A percentile compares a stretch with the other conserved stretches of the same genome.
Evolutionary conservation across 148 eudicot genomes (phyloP).

Genomic region (Limonium bicolor): DNA sequence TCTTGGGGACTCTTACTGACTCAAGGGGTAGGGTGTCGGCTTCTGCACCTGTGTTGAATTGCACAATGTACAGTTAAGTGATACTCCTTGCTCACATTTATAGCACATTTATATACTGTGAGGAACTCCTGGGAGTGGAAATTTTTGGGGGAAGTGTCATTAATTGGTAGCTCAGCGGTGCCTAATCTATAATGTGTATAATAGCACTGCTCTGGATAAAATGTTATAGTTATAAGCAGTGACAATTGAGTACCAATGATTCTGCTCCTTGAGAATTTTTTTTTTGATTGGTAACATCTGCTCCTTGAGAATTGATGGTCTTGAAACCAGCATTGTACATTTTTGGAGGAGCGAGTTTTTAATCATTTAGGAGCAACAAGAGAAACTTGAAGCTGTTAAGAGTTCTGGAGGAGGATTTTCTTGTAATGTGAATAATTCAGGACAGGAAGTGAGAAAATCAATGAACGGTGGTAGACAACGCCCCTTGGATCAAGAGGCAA

Average conservation of each 20-base stretch:
- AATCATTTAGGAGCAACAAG: background rate
- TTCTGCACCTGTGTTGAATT: background rate
- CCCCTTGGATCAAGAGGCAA: constrained; percentile 23
- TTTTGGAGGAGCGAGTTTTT: background rate
- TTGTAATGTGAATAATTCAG: background rate
- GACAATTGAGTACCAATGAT: no score
- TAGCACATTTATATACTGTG: no score
- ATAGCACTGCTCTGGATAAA: no score
- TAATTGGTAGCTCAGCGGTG: no score
- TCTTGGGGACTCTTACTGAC: background rate
- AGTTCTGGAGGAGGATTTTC: background rate
- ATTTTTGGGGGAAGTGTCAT: no score
- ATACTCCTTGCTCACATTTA: no score
- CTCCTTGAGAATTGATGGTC: background rate
- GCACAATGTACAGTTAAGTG: background rate
- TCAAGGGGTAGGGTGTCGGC: background rate
- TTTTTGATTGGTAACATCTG: background rate
- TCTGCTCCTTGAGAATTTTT: no score
- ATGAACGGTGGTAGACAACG: constrained; percentile 34
- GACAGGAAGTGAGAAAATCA: constrained; percentile 8
- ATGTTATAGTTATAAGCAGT: no score
- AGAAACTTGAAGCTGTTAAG: background rate
- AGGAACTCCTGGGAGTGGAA: no score
- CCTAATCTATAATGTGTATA: no score
- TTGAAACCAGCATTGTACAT: background rate